phyloP scores from a whole-genome alignment of 139 green algal species.

The Closterium sp. region DNA sequence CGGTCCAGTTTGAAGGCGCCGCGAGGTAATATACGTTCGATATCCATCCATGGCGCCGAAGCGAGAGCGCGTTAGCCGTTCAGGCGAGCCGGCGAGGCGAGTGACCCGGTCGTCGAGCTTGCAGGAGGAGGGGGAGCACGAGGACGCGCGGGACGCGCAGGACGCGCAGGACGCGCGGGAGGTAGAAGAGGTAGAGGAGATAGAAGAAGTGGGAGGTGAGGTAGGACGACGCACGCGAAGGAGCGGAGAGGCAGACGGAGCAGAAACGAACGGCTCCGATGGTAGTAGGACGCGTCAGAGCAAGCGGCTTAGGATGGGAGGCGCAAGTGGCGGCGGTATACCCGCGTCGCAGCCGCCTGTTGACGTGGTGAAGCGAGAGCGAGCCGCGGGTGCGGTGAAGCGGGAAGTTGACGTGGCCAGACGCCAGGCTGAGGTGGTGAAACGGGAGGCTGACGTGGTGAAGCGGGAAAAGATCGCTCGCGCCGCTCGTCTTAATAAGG shows the following conservation, averaged over 20 bases:
- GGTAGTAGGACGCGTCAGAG: not conserved
- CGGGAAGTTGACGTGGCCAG: not conserved
- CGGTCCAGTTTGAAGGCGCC: too few species aligned
- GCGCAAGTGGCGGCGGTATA: too few species aligned
- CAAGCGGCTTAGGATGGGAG: not conserved
- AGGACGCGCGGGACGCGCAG: not conserved
- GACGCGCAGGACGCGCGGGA: not conserved
- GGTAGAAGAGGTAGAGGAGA: not conserved
- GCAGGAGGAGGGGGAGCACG: not conserved
- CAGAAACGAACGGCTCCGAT: not conserved
- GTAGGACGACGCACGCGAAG: not conserved
- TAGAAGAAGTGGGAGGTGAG: not conserved
- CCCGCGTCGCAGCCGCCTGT: too few species aligned
- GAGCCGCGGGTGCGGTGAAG: too few species aligned
- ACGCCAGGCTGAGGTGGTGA: not conserved
- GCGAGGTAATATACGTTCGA: too few species aligned
- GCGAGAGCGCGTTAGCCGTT: not conserved
- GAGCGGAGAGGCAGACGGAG: too few species aligned
- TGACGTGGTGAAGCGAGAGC: too few species aligned
- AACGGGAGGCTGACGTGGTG: not conserved
- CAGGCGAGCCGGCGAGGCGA: not conserved
- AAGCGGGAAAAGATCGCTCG: too few species aligned
- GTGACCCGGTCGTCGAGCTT: not conserved
- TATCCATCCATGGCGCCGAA: not conserved
- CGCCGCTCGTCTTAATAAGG: too few species aligned